Percentiles rank a stretch among this genome's conserved stretches.
These are phyloP conservation scores for Viola pubescens DNA, from an alignment of 441 rosid species.

Conservation along the genomic window DNA sequence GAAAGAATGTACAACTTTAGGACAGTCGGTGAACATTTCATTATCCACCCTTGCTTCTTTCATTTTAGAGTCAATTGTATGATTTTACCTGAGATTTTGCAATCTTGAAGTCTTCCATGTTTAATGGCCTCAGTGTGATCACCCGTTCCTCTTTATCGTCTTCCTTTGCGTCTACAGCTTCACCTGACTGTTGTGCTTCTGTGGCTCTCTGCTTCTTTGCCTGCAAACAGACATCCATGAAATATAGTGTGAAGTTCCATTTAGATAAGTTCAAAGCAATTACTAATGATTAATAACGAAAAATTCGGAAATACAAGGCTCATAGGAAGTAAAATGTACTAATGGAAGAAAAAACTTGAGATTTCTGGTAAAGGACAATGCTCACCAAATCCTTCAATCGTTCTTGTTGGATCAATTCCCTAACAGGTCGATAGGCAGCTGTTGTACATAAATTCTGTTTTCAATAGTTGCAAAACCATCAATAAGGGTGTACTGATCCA, in stretches of 20 bases:
- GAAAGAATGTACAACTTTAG: neutral
- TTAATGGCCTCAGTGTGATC: constrained; percentile 54
- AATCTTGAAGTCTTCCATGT: constrained; percentile 55
- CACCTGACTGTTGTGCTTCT: constrained; percentile 21
- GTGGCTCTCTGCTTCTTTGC: constrained; percentile 42
- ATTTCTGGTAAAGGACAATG: neutral
- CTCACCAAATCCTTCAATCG: constrained; percentile 55
- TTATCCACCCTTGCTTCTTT: neutral
- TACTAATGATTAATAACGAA: no score
- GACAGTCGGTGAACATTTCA: neutral
- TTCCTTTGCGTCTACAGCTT: constrained; percentile 16
- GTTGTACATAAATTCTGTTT: constrained; percentile 67
- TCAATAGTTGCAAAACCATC: constrained; percentile 14
- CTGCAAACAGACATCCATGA: constrained; percentile 17
- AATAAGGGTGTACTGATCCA: neutral
- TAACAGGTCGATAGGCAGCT: constrained; percentile 69
- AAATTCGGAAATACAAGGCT: neutral
- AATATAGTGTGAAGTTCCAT: neutral
- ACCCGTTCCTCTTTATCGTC: constrained; percentile 33
- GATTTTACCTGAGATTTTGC: constrained; percentile 65
- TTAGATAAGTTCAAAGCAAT: no score
- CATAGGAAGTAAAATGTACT: neutral
- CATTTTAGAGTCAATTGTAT: neutral
- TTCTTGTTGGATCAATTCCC: constrained; percentile 72
- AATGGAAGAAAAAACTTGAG: neutral